These are phyloP conservation scores for Arthrobotrys pseudoclavata DNA, from an alignment of 2,329 filamentous ascomycete genomes.

Conservation along the genomic window DNA sequence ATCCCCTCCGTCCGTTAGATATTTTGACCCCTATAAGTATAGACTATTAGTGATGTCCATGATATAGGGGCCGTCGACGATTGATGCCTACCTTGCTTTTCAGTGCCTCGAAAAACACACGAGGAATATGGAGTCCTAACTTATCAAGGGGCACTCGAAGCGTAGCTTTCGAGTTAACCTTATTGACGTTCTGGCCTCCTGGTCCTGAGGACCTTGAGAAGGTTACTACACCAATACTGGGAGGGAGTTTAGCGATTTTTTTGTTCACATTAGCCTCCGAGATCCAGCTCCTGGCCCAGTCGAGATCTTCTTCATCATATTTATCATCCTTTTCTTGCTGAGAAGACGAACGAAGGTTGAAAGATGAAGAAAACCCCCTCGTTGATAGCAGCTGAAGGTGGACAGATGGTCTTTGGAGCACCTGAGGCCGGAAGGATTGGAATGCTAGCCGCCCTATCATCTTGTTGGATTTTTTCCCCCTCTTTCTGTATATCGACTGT, in stretches of 20 bases:
- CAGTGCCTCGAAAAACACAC: slow-evolving; percentile 31
- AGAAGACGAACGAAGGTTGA: background rate
- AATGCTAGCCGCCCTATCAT: slow-evolving; percentile 11
- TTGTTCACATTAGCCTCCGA: slow-evolving; percentile 8
- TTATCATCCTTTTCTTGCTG: background rate
- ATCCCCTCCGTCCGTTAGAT: slow-evolving; percentile 30
- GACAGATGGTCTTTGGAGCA: background rate
- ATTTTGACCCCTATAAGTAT: slow-evolving; percentile 4
- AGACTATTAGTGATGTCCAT: background rate
- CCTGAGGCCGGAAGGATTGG: background rate
- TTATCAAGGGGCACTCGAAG: slow-evolving; percentile 37
- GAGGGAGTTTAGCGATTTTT: background rate
- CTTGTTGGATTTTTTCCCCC: too few species aligned
- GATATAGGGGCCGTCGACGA: background rate
- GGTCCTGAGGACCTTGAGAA: slow-evolving; percentile 50
- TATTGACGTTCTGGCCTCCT: slow-evolving; percentile 56
- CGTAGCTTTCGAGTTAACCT: slow-evolving; percentile 47
- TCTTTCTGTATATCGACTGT: too few species aligned
- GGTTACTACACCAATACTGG: slow-evolving; percentile 22
- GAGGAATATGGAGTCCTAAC: slow-evolving; percentile 29
- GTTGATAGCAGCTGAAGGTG: background rate
- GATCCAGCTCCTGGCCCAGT: slow-evolving; percentile 30
- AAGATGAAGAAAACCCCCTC: background rate
- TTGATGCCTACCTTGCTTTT: slow-evolving; percentile 32
- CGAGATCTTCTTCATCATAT: slow-evolving; percentile 13